A percentile compares a stretch with the other conserved stretches of the same genome.
Conservation (phyloP, 2,329 filamentous ascomycete genomes). For the Lasiodiplodia citricola region DNA sequence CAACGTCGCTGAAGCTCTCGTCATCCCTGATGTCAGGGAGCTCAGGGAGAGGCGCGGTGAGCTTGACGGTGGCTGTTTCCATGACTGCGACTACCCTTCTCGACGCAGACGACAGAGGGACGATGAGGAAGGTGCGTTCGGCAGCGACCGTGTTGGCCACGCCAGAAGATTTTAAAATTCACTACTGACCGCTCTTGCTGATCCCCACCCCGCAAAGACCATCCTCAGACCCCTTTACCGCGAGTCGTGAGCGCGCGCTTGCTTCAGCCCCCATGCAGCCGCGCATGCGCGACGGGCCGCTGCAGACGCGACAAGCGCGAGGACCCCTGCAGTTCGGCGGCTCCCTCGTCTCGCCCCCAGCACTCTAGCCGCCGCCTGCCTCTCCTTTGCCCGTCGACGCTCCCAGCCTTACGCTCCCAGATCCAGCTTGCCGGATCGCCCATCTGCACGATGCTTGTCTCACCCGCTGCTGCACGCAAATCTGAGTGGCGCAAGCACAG, state of each 20-base stretch:
- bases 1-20: slow-evolving; percentile 67
- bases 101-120: slow-evolving; percentile 1
- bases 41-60: slow-evolving; percentile 31
- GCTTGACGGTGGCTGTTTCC: slow-evolving; percentile 23
- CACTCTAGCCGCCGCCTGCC: not conserved
- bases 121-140: slow-evolving; percentile 12
- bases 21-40: slow-evolving; percentile 63
- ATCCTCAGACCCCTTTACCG: not conserved
- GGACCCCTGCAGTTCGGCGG: not conserved
- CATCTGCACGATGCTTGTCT: slow-evolving; percentile 2
- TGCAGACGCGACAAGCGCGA: not conserved
- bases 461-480: slow-evolving; percentile 1
- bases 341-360: not conserved
- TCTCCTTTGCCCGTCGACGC: not conserved
- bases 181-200: slow-evolving; percentile 19
- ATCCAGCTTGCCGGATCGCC: not conserved
- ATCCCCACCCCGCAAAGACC: slow-evolving; percentile 14
- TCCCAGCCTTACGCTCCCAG: not conserved
- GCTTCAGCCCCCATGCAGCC: not conserved
- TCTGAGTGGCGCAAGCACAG: slow-evolving; percentile 1
- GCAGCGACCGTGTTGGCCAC: not conserved
- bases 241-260: slow-evolving; percentile 1
- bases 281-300: not conserved
- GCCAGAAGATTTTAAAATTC: slow-evolving; percentile 17
- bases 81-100: slow-evolving; percentile 11